phyloP scores from a whole-genome alignment of 2,329 filamentous ascomycete genomes.

The Sclerotinia glacialis region DNA sequence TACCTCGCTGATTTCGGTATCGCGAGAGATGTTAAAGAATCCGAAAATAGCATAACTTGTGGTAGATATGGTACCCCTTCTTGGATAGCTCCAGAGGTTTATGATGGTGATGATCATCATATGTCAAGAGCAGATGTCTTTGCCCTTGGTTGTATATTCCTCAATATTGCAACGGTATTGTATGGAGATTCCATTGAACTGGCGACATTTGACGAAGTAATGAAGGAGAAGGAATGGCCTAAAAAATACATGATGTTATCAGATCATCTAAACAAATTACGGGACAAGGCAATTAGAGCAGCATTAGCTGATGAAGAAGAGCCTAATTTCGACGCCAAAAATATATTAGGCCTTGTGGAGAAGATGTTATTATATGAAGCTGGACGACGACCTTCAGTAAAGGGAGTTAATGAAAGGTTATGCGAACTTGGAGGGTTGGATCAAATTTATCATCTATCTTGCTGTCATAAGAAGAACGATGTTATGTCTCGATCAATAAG shows the following conservation, averaged over 20 bases:
- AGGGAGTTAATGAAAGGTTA: constrained; percentile 50
- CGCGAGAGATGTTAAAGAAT: constrained; percentile 47
- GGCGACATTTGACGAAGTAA: constrained; percentile 43
- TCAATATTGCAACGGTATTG: constrained; percentile 47
- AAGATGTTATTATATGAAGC: constrained; percentile 53
- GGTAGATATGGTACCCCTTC: constrained; percentile 43
- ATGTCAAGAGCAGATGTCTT: constrained; percentile 51
- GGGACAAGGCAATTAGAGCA: constrained; percentile 23
- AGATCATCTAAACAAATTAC: constrained; percentile 26
- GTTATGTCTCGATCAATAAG: constrained; percentile 42
- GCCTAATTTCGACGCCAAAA: constrained; percentile 37
- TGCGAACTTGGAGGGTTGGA: constrained; percentile 48
- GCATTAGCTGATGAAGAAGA: constrained; percentile 26
- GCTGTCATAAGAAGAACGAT: constrained; percentile 44
- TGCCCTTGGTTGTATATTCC: constrained; percentile 47
- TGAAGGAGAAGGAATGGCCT: constrained; percentile 38
- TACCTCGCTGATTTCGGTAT: constrained; percentile 52
- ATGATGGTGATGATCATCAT: constrained; percentile 42
- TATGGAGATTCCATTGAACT: constrained; percentile 42
- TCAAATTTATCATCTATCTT: constrained; percentile 48
- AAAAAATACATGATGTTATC: constrained; percentile 38
- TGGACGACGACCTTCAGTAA: constrained; percentile 49
- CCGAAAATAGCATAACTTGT: constrained; percentile 47
- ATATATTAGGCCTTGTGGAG: constrained; percentile 46
- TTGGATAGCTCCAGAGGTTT: constrained; percentile 48